phyloP scores from a whole-genome alignment of 495 filamentous ascomycete genomes.

The Aspergillus nanangensis region DNA sequence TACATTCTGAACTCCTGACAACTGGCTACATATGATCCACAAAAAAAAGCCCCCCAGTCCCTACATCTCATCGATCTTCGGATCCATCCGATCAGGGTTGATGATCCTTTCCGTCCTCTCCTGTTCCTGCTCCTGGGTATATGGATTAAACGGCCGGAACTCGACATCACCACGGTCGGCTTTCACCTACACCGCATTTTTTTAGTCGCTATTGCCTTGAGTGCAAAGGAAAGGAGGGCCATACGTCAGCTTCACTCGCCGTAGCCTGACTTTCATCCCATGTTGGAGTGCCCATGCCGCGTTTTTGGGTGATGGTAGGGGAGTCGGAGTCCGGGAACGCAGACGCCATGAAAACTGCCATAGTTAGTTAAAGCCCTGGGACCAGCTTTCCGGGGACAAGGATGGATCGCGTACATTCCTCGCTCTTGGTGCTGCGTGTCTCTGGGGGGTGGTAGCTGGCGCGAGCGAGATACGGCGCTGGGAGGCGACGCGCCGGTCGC shows the following conservation, averaged over 20 bases:
- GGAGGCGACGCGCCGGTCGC: not conserved
- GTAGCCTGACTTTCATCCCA: constrained; percentile 18
- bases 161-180: constrained; percentile 17
- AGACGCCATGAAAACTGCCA: constrained; percentile 13
- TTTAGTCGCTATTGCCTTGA: no score
- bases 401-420: constrained; percentile 7
- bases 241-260: constrained; percentile 19
- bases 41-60: not conserved
- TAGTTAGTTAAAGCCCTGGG: no score
- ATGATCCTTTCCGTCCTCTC: no score
- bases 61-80: constrained; percentile 21
- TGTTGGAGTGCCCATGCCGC: not conserved
- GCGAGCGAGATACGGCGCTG: not conserved
- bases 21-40: not conserved
- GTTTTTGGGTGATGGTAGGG: constrained; percentile 7
- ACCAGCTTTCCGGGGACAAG: not conserved
- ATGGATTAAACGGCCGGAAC: not conserved
- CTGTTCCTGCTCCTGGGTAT: not conserved
- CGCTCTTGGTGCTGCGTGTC: constrained; percentile 9
- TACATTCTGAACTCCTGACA: not conserved
- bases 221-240: not conserved
- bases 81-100: constrained; percentile 11
- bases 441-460: constrained; percentile 5
- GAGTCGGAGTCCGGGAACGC: constrained; percentile 17
- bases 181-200: constrained; percentile 11